Evolutionary conservation across 1,284 basidiomycete species (phyloP).

Genomic region (Xanthoconium separans): DNA sequence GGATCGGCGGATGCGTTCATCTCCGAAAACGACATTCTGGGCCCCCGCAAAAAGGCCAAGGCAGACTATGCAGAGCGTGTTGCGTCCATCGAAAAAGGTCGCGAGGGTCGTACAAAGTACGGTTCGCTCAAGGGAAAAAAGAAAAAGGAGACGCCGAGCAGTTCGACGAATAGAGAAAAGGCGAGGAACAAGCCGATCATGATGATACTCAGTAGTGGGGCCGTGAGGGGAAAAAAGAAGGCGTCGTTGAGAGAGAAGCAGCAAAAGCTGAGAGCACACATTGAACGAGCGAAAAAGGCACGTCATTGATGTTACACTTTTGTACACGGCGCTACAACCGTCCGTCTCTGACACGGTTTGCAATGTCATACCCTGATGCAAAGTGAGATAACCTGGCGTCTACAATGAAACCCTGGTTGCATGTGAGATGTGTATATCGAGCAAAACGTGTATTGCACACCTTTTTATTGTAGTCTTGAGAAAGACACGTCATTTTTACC

Average conservation of each 20-base stretch:
- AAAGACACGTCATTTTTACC: background rate
- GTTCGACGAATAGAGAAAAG: constrained; percentile 89
- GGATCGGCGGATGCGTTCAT: constrained; percentile 66
- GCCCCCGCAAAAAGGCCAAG: constrained; percentile 92
- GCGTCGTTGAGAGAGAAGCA: constrained; percentile 86
- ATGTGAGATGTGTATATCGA: background rate
- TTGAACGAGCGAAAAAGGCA: constrained; percentile 66
- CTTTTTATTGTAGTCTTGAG: constrained; percentile 64
- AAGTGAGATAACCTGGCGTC: constrained; percentile 78
- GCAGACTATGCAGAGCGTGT: constrained; percentile 94
- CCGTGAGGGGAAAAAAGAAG: constrained; percentile 86
- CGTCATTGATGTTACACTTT: constrained; percentile 30
- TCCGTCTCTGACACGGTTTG: constrained; percentile 32
- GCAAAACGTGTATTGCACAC: constrained; percentile 31
- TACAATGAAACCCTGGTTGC: constrained; percentile 62
- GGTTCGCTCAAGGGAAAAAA: constrained; percentile 88
- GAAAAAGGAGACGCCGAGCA: constrained; percentile 76
- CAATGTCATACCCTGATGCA: constrained; percentile 67
- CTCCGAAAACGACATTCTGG: constrained; percentile 91
- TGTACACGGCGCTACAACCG: constrained; percentile 6
- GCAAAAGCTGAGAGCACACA: constrained; percentile 70
- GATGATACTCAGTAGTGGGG: constrained; percentile 81
- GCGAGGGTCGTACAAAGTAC: constrained; percentile 96
- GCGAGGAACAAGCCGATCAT: constrained; percentile 89
- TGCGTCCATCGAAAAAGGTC: constrained; percentile 87